Evolutionary conservation across 2,329 filamentous ascomycete genomes (phyloP), one percentile per base, ranked within the genome.

Genomic region (Xylariaceae sp.): DNA sequence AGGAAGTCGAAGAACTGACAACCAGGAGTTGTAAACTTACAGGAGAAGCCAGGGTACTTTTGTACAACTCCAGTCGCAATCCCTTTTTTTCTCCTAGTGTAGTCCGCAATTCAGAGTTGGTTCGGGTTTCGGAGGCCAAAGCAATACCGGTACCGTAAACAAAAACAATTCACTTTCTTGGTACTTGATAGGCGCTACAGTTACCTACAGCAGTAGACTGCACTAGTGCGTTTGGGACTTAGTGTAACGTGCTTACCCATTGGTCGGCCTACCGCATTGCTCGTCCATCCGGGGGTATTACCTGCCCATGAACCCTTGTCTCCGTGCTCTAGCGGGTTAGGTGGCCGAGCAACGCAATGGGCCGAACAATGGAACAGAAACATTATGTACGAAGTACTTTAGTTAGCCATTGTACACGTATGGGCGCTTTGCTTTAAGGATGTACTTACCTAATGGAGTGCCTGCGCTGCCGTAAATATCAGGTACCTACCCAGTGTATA

Each of bases 101-200:
- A n/a, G n/a, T n/a, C n/a, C n/a, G n/a, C n/a, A n/a, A n/a, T 37
- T 37, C 21, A 6, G 5, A 43, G 54, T 50, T 51, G 52, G 58
- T 59, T 51, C 55, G 55, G n/a, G 56, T 63, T 57, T 54, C 54
- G 52, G 56, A 49, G 54, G 53, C 53, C 48, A 48, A 49, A 55
- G 52, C 50, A 53, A 59, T 56, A 60, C 55, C 59, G 58, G 57
- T 54, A 58, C 47, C 49, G 56, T 47, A 49, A 54, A 58, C 52
- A 61, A 62, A 62, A 62, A 61, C 58, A 56, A 56, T 51, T 42
- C 49, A 49, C 52, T 51, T 49, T 26, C 26, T 26, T 8, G 50
- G 55, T 49, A 57, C 56, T 34, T 34, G 32, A 59, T 56, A 43
- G 43, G 26, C 8, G 8, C 26, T 8, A 8, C 26, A 8, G 26